A percentile compares a stretch with the other conserved stretches of the same genome.
Evolutionary conservation across 2,329 filamentous ascomycete species (phyloP).

Genomic region (Teratosphaeriaceae sp.): DNA sequence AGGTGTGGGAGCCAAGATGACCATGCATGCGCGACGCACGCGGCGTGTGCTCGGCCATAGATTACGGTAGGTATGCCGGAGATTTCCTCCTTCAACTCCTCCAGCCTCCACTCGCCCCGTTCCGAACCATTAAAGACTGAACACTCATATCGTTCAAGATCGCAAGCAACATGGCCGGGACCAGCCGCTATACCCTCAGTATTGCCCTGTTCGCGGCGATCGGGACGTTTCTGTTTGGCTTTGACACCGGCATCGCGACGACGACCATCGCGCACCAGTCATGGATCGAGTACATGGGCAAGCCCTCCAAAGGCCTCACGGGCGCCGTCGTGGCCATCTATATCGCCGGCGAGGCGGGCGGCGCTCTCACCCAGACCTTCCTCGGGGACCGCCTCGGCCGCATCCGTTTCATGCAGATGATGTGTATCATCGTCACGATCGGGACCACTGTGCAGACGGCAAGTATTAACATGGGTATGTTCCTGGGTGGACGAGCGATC

Average conservation of each 20-base stretch:
- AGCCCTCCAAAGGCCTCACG: constrained; percentile 49
- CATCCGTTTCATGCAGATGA: constrained; percentile 31
- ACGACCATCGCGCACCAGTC: constrained; percentile 56
- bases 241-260: constrained; percentile 55
- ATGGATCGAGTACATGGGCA: constrained; percentile 53
- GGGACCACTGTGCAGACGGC: constrained; percentile 50
- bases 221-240: constrained; percentile 54
- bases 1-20: not conserved
- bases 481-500: constrained; percentile 23
- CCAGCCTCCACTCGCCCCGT: no score
- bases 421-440: constrained; percentile 50
- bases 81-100: no score
- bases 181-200: constrained; percentile 41
- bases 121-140: no score
- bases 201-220: constrained; percentile 52
- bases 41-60: no score
- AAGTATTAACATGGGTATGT: constrained; percentile 39
- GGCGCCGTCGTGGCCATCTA: constrained; percentile 54
- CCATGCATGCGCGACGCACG: not conserved
- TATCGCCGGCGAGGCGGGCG: constrained; percentile 52
- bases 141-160: no score
- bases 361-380: constrained; percentile 46
- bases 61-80: not conserved
- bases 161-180: not conserved
- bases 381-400: constrained; percentile 44